phyloP scores from a whole-genome alignment of 2,329 filamentous ascomycete species.

The Lachnellula occidentalis region DNA sequence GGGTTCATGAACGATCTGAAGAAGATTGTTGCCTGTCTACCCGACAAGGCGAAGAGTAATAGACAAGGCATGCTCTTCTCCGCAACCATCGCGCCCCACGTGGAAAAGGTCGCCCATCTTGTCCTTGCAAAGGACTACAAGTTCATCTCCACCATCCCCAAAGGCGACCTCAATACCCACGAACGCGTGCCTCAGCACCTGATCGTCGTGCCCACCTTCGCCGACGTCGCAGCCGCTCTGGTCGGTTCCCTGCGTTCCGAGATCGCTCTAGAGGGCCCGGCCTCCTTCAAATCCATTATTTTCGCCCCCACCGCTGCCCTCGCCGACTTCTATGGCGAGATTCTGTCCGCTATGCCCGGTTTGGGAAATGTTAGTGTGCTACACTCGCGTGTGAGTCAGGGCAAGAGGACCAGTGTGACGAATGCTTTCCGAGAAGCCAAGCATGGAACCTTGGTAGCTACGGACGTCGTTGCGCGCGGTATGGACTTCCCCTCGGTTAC shows the following conservation, averaged over 20 bases:
- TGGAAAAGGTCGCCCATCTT: slow-evolving; percentile 72
- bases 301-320: slow-evolving; percentile 79
- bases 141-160: slow-evolving; percentile 81
- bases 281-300: slow-evolving; percentile 86
- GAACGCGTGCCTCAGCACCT: slow-evolving; percentile 75
- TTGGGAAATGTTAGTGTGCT: slow-evolving; percentile 43
- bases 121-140: slow-evolving; percentile 77
- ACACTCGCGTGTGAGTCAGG: slow-evolving; percentile 72
- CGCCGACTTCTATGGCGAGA: slow-evolving; percentile 57
- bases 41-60: slow-evolving; percentile 54
- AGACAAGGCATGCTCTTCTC: slow-evolving; percentile 95
- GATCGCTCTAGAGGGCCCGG: slow-evolving; percentile 37
- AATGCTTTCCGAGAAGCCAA: slow-evolving; percentile 63
- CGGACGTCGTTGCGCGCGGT: slow-evolving; percentile 74
- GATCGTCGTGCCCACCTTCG: slow-evolving; percentile 60
- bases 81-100: slow-evolving; percentile 80
- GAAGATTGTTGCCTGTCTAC: slow-evolving; percentile 57
- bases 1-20: slow-evolving; percentile 66
- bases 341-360: slow-evolving; percentile 40
- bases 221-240: slow-evolving; percentile 71
- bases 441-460: slow-evolving; percentile 66
- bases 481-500: slow-evolving; percentile 80
- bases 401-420: slow-evolving; percentile 61
- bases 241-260: slow-evolving; percentile 69
- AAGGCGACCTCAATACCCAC: slow-evolving; percentile 81